These are phyloP conservation scores for Tetrahymena borealis DNA, from an alignment of 73 alveolate species.

Conservation along the genomic window DNA sequence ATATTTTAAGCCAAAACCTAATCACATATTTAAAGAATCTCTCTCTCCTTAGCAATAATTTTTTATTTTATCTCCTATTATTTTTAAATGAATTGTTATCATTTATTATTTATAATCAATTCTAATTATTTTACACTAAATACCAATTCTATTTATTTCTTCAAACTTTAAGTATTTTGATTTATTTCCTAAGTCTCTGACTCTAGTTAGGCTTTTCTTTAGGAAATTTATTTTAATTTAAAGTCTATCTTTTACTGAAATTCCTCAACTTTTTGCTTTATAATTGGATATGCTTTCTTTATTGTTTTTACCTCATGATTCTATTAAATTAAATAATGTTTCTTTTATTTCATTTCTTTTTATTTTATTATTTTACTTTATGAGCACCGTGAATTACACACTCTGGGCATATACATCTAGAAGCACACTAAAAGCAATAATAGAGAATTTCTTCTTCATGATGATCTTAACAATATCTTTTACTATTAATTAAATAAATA, in stretches of 20 bases:
- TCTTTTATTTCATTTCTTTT: too few relatives aligned
- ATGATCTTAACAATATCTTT: constrained; percentile 25
- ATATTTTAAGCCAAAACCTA: background rate
- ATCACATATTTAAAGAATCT: background rate
- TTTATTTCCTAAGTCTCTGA: background rate
- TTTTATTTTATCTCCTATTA: background rate
- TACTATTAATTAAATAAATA: background rate
- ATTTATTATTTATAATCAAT: background rate
- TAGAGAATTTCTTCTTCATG: constrained; percentile 41
- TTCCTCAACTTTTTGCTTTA: background rate
- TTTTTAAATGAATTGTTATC: background rate
- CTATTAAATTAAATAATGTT: too few relatives aligned
- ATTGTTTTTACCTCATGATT: background rate
- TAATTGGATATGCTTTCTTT: background rate
- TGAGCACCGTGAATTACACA: constrained; percentile 34
- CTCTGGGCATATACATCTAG: constrained; percentile 40
- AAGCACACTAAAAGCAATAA: constrained; percentile 21
- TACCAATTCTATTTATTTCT: background rate
- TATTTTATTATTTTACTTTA: too few relatives aligned
- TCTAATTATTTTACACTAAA: background rate
- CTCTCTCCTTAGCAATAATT: background rate
- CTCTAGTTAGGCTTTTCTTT: background rate
- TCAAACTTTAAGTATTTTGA: background rate
- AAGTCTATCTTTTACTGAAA: background rate
- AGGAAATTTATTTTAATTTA: background rate